Conservation (phyloP, 306 rosid genomes). For the Albizia julibrissin region DNA sequence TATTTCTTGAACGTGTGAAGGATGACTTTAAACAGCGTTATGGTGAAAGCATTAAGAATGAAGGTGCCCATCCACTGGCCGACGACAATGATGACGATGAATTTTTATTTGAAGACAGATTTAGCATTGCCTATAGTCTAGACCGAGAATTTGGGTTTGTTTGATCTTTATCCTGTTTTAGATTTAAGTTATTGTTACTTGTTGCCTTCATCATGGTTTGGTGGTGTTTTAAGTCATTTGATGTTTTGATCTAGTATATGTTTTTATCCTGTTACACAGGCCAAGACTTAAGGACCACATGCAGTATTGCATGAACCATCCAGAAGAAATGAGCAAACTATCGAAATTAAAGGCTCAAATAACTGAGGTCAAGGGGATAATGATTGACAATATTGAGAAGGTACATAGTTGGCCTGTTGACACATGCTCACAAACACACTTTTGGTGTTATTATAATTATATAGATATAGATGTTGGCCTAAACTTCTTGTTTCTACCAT, state of each 20-base stretch:
- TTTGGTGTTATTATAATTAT: not conserved
- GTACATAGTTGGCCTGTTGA: conserved; percentile 38
- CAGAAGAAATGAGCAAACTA: conserved; percentile 95
- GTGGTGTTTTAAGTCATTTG: not conserved
- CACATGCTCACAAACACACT: not conserved
- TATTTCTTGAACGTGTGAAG: conserved; percentile 92
- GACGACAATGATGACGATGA: conserved; percentile 67
- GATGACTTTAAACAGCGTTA: conserved; percentile 83
- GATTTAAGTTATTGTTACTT: not conserved
- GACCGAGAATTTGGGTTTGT: conserved; percentile 96
- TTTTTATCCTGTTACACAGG: conserved; percentile 46
- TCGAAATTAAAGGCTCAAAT: conserved; percentile 96
- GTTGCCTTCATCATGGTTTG: conserved; percentile 7
- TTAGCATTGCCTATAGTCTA: conserved; percentile 88
- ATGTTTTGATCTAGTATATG: conserved; percentile 22
- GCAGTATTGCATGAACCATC: conserved; percentile 90
- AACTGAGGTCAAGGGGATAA: conserved; percentile 90
- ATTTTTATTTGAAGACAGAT: conserved; percentile 77
- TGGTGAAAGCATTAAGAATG: conserved; percentile 63
- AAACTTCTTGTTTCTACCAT: conserved; percentile 4
- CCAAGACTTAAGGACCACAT: conserved; percentile 94
- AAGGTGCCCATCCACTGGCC: conserved; percentile 70
- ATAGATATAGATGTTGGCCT: not conserved
- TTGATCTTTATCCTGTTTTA: conserved; percentile 24
- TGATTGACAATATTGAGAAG: conserved; percentile 99